phyloP scores from a whole-genome alignment of 2,329 filamentous ascomycete species.

The Aspergillus puulaauensis region DNA sequence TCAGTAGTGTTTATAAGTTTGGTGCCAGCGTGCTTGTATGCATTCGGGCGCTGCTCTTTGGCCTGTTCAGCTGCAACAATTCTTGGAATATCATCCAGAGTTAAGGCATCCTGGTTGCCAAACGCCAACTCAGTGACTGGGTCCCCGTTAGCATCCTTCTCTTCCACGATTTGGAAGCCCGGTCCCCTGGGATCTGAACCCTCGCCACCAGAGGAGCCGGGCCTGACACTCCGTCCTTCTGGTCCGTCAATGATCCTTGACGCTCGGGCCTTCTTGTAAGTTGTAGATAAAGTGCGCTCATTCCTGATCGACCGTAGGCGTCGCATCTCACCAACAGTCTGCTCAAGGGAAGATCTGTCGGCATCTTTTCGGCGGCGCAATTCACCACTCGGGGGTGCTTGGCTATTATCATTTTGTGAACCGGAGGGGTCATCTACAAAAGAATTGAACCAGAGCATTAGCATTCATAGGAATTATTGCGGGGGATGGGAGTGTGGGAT shows the following conservation, averaged over 20 bases:
- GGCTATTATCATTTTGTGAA: slow-evolving; percentile 65
- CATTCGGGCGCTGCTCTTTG: slow-evolving; percentile 80
- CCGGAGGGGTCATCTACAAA: slow-evolving; percentile 64
- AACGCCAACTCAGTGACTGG: slow-evolving; percentile 78
- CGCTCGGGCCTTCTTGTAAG: slow-evolving; percentile 83
- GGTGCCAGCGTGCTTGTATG: slow-evolving; percentile 72
- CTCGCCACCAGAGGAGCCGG: slow-evolving; percentile 69
- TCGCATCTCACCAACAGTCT: slow-evolving; percentile 92
- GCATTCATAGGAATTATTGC: neutral
- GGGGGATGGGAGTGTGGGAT: neutral
- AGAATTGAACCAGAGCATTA: neutral
- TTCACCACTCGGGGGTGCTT: slow-evolving; percentile 49
- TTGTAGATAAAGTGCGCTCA: slow-evolving; percentile 91
- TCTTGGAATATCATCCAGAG: slow-evolving; percentile 90
- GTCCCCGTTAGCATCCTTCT: slow-evolving; percentile 68
- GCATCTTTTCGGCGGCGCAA: slow-evolving; percentile 63
- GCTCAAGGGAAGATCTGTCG: slow-evolving; percentile 77
- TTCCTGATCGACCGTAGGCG: slow-evolving; percentile 88
- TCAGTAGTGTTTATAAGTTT: slow-evolving; percentile 62
- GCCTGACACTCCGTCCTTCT: slow-evolving; percentile 65
- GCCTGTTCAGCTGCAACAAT: slow-evolving; percentile 96
- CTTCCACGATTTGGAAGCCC: slow-evolving; percentile 77
- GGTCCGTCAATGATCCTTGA: slow-evolving; percentile 91
- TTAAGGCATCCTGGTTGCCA: slow-evolving; percentile 85
- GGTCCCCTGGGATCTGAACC: slow-evolving; percentile 52